Percentiles rank a stretch among this genome's conserved stretches.
These are phyloP conservation scores for Eucalyptus lansdowneana DNA, from an alignment of 345 rosid genomes.

Conservation along the genomic window DNA sequence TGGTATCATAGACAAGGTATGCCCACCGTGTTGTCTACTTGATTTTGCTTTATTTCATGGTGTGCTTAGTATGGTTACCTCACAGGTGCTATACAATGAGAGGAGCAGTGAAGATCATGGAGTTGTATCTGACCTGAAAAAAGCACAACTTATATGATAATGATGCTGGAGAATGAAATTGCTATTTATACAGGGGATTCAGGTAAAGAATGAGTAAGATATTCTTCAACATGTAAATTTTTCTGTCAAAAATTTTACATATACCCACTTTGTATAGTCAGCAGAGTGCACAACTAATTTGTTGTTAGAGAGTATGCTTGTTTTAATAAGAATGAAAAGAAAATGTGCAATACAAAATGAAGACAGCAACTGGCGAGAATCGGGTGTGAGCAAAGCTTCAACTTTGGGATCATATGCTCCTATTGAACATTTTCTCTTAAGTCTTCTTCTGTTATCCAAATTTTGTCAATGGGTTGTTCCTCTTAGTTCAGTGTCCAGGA, in stretches of 20 bases:
- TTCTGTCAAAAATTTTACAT: background rate
- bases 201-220: background rate
- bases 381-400: background rate
- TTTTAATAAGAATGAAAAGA: background rate
- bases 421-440: background rate
- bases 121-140: conserved; percentile 50
- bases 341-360: background rate
- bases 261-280: background rate
- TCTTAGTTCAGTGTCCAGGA: background rate
- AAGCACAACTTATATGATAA: conserved; percentile 33
- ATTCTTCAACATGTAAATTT: background rate
- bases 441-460: background rate
- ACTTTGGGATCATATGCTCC: background rate
- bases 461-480: background rate
- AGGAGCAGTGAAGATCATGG: conserved; percentile 52
- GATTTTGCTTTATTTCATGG: background rate
- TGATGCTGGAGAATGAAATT: background rate
- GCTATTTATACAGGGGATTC: background rate
- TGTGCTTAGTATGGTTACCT: background rate
- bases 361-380: background rate
- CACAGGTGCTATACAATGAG: conserved; percentile 74
- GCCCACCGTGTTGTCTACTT: background rate
- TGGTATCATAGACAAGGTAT: conserved; percentile 89
- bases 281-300: background rate
- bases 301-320: background rate